These are phyloP conservation scores for Pyrenopolyporus hunteri DNA, from an alignment of 495 filamentous ascomycete species.

Conservation along the genomic window DNA sequence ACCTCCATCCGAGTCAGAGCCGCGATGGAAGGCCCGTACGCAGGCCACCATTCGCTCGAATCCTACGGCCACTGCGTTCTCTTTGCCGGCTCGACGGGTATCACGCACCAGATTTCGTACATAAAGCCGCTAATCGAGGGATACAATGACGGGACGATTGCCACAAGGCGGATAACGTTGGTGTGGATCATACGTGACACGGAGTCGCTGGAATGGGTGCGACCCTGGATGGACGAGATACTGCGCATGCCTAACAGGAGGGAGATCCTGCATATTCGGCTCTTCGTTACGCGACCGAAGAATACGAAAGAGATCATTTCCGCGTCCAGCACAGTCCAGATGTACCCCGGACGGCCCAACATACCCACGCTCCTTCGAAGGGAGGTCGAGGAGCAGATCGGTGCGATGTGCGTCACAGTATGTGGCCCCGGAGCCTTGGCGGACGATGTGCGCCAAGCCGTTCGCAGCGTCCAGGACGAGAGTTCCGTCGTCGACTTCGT, in stretches of 20 bases:
- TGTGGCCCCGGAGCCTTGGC: constrained; percentile 84
- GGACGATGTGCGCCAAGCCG: constrained; percentile 81
- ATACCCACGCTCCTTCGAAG: constrained; percentile 75
- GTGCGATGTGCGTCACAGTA: constrained; percentile 88
- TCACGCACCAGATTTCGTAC: constrained; percentile 93
- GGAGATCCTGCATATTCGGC: constrained; percentile 79
- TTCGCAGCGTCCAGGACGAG: constrained; percentile 66
- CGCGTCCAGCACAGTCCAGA: constrained; percentile 76
- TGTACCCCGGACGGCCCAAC: constrained; percentile 83
- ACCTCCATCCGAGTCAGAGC: constrained; percentile 47
- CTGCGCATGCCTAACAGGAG: constrained; percentile 76
- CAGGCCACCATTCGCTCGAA: constrained; percentile 77
- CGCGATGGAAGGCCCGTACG: constrained; percentile 86
- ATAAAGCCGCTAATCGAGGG: constrained; percentile 78
- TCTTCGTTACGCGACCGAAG: constrained; percentile 86
- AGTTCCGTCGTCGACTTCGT: constrained; percentile 75
- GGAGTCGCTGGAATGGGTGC: constrained; percentile 89
- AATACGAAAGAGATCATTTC: constrained; percentile 73
- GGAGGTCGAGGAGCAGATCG: constrained; percentile 77
- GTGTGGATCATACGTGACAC: constrained; percentile 91
- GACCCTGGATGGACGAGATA: constrained; percentile 90
- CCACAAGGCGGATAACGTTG: constrained; percentile 78
- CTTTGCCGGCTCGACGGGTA: constrained; percentile 90
- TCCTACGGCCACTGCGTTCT: constrained; percentile 91
- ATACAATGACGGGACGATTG: constrained; percentile 73